Base-by-base conservation (phyloP, 306 rosid genomes). In the Morella rubra region DNA sequence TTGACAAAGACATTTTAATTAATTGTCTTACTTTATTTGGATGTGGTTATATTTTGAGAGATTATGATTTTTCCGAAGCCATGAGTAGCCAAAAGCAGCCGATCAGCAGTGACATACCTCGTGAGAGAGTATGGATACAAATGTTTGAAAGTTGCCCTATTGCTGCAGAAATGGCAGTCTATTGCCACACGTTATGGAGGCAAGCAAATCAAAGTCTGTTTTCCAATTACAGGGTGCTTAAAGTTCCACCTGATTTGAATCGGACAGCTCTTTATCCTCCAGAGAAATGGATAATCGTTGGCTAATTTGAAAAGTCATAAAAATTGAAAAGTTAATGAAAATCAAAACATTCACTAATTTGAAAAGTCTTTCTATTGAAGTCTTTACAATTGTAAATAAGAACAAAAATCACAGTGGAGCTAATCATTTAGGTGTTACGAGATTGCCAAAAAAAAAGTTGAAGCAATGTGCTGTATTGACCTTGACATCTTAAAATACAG, bases 101-200 rank as follows among this genome's bases (percentile, higher is more conserved):
- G 0, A 8, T 85, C 2, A 54, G 89, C 10, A 73, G 80, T 0
- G 93, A 91, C 67, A 69, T 89, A 51, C 96, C 96, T 0, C 83
- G 81, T 0, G 82, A 80, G 22, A 86, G 71, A 74, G 55, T 14
- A 2, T 56, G 86, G 92, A 91, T 45, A 54, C 68, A 0, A 77
- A 84, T 7, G n/a, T 86, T 0, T 93, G 96, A 3, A 83, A 79
- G 50, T 56, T 85, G 40, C 90, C 93, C 1, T 59, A 60, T 53
- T 89, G 93, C 47, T 89, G 93, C 78, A 81, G 84, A 76, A 84
- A 86, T 52, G 96, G 96, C 19, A 77, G 79, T 3, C 45, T 91
- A 50, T 77, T 89, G 75, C 88, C 91, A 7, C 16, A 75, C 18
- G 0, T 73, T 3, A 84, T 91, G 91, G 89, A 91, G 62, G 15